Base-by-base conservation (phyloP, 371 early-diverging fungal species). In the Apophysomyces elegans region DNA sequence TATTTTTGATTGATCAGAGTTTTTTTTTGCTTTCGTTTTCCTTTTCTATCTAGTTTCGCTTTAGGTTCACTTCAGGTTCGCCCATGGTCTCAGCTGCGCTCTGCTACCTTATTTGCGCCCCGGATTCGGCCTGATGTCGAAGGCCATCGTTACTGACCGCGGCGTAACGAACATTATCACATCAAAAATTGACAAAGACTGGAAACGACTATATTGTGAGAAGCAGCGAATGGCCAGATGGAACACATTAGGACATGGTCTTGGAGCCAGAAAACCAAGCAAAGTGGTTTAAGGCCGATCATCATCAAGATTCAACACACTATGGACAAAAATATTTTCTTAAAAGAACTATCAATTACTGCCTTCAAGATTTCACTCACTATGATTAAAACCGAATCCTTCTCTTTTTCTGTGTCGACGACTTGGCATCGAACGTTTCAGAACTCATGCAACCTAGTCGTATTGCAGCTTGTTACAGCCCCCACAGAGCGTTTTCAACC, bases 221-320 rank as follows among this genome's bases (percentile, higher is more conserved):
- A 37, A 58, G 18, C 21, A 37, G 37, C 21, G 59, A 64, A 50
- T 64, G 64, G 59, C 45, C 13, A 45, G 38, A 64, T 58, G 59
- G 64, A 0, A 64, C 59, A 37, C 64, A 47, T 37, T 64, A 50
- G 2, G 59, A 64, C 35, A 59, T 64, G 45, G 64, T 58, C 38
- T 44, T 63, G 37, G 63, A 63, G 44, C 32, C 62, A 56, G 56
- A 62, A 50, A 38, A 50, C 14, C 54, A 18, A 13, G 62, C 13
- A 38, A 38, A 26, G 18, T 50, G 56, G 13, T 12, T 58, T 63
- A 41, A 32, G 44, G 7, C 64, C 64, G 32, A 63, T 57, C 36
- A 63, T 63, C 36, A 36, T 64, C 45, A 58, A 64, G 58, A 43
- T 64, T 7, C 59, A 64, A 43, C 64, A 58, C 26, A 64, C 46